Base-by-base conservation (phyloP, 495 filamentous ascomycete genomes). In the Daldinia decipiens region DNA sequence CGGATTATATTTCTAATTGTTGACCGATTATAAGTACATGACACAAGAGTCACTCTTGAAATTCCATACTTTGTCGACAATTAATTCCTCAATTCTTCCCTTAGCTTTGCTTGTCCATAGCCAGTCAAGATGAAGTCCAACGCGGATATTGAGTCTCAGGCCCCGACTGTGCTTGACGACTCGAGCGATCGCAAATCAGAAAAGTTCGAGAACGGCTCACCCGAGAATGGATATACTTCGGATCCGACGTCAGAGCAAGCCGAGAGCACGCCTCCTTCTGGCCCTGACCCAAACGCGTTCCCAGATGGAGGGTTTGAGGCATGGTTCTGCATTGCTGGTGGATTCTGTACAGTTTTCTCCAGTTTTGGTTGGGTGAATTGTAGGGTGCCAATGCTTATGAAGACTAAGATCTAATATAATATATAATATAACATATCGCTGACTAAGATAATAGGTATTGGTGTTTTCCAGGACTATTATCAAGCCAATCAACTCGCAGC, bases 381-480 rank as follows among this genome's bases (percentile, higher is more conserved):
- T 82, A 77, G 15, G 68, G 52, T 43, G 19, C 5, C 31, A 59
- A 13, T 39, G 19, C 43, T 17, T 36, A 27, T 43, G 13, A 13
- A 36, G 11, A 39, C 19, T 32, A 52, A n/a, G n/a, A n/a, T n/a
- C n/a, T n/a, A n/a, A n/a, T n/a, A n/a, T n/a, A n/a, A n/a, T n/a
- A n/a, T n/a, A n/a, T n/a, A n/a, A 9, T 60, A 34, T 29, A 45
- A n/a, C 29, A 50, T 32, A 13, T 31, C 8, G 53, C 52, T 68
- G 36, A 68, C 24, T 11, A 50, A 19, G 9, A 58, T 43, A 15
- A n/a, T 38, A 76, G 73, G 81, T 60, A 77, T 87, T 63, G 86
- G 86, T 24, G 78, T 88, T 24, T 90, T 90, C 68, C 87, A 89
- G 70, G 79, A 80, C 12, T 88, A 90, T 67, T 91, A 90, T 67